Evolutionary conservation across 257 asterid species (phyloP), one percentile per base, ranked within the genome.

Genomic region (Thymus mandschuricus): DNA sequence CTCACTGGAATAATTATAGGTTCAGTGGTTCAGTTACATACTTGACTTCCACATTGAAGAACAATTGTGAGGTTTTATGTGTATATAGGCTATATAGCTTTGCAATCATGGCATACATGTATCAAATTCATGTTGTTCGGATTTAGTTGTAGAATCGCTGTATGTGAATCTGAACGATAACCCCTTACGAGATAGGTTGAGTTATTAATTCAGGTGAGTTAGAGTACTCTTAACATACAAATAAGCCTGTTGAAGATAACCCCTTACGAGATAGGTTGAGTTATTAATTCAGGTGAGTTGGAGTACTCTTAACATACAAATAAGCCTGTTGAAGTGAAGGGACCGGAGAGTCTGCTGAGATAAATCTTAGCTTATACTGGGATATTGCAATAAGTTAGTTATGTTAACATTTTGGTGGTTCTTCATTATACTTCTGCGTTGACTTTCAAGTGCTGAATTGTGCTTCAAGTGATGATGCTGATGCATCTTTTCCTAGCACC

Each of bases 361-460:
- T 56, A 34, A 21, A 13, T 43, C n/a, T 13, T 21, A 34, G n/a
- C 54, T 21, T 65, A 44, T 31, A 40, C 34, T 45, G 41, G 61
- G 49, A n/a, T 44, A 50, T 44, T 45, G 55, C 54, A 65, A 41
- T 50, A 43, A 56, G 60, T 50, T 55, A 56, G 60, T 29, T 45
- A 56, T 34, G 43, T 43, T 65, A 33, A 31, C 45, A 44, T 15
- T 63, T 34, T 73, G 41, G 28, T 54, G 28, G 35, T 64, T 8
- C 12, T 74, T 46, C 43, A 21, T 33, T 33, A 2, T 56, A 57
- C 62, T 74, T 60, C 29, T 67, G 64, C 30, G 8, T 61, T 21
- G 55, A 40, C 49, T 33, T 58, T 12, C 54, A 11, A 56, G 67
- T 64, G 54, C 71, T 55, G 41, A 29, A 30, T 27, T 71, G 51